phyloP scores from a whole-genome alignment of 2,329 filamentous ascomycete species.

The Epichloe brachyelytri region DNA sequence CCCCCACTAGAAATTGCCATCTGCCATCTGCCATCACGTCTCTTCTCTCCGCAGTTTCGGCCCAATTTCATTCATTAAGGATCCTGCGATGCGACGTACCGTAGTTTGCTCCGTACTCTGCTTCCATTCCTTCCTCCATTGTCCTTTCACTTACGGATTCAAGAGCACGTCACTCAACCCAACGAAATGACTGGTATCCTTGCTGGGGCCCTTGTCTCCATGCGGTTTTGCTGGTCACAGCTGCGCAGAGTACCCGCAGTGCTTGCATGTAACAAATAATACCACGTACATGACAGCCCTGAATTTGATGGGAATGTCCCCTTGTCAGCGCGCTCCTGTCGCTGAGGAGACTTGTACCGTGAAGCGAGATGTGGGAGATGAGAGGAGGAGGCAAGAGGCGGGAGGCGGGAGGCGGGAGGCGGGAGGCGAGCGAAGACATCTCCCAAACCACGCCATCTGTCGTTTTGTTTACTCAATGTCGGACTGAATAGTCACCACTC shows the following conservation, averaged over 20 bases:
- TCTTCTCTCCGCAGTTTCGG: slow-evolving; percentile 4
- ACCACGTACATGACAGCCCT: neutral
- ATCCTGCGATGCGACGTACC: neutral
- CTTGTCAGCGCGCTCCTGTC: too few species aligned
- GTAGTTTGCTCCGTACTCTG: neutral
- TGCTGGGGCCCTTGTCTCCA: neutral
- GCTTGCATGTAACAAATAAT: neutral
- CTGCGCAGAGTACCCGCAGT: neutral
- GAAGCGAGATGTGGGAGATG: neutral
- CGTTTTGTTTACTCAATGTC: neutral
- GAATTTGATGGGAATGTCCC: neutral
- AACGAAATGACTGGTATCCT: too few species aligned
- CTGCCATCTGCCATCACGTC: neutral
- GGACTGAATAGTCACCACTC: neutral
- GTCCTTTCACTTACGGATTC: neutral
- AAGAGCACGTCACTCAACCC: too few species aligned
- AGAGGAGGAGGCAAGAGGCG: neutral
- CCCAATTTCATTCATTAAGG: neutral
- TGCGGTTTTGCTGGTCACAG: neutral
- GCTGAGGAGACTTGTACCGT: neutral
- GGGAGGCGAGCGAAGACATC: neutral
- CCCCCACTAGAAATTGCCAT: neutral
- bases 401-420: neutral
- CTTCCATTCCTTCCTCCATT: neutral
- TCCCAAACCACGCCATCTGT: too few species aligned